Base-by-base conservation (phyloP, 2,329 filamentous ascomycete species). In the Pseudocercospora cruenta region DNA sequence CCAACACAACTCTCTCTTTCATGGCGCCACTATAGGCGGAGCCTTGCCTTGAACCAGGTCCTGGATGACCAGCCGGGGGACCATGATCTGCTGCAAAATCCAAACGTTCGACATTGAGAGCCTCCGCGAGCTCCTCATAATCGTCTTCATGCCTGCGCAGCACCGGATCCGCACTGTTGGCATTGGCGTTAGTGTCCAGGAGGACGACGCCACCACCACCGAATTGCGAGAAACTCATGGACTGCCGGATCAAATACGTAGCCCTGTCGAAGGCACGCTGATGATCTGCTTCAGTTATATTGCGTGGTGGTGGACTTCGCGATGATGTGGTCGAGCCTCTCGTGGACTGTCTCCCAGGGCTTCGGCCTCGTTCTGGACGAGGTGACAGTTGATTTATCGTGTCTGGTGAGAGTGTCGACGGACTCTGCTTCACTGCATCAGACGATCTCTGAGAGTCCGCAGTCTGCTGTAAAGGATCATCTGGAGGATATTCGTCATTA, bases 181-280 rank as follows among this genome's bases (percentile, higher is more conserved):
- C 60, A 39, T 66, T 66, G 12, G 69, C 63, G 33, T 67, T 70
- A n/a, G 70, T 70, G 66, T 80, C 79, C 39, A 81, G 65, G 59
- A 80, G 77, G 1, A 80, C 75, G 33, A 85, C 82, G 4, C 82
- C 82, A 3, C 70, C 70, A 9, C 70, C 69, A 4, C 57, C 63
- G 14, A 51, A 53, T 12, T 67, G 49, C n/a, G 81, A 80, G 12
- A 82, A 77, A n/a, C 75, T 75, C 14, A 85, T 71, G 26, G 82
- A 80, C 64, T 84, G 80, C 1, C 80, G 77, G 5, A 85, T 75
- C 0, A 85, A 70, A 47, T 82, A 80, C 1, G 82, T 81, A 3
- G 83, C 83, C 28, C 82, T 77, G n/a, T 77, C 75, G 62, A 85
- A 84, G 3, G 80, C 80, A 71, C 65, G 65, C 59, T 72, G 67